Conservation (phyloP, 2,329 filamentous ascomycete species). For the Cytospora chrysosperma region DNA sequence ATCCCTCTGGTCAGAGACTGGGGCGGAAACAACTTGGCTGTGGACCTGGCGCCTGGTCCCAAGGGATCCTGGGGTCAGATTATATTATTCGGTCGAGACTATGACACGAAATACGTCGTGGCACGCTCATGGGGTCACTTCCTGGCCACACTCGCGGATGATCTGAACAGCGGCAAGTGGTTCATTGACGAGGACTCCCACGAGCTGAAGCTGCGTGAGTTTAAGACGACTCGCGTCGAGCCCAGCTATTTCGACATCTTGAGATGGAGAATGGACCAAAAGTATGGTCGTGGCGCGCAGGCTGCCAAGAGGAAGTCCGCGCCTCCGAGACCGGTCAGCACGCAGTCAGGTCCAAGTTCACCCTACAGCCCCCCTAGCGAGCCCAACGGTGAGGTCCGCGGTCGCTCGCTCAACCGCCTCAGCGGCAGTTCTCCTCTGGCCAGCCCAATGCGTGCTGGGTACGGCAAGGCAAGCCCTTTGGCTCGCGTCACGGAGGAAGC, state of each 20-base stretch:
- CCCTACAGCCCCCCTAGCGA: slow-evolving; percentile 68
- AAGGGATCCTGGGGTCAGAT: slow-evolving; percentile 93
- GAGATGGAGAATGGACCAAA: slow-evolving; percentile 93
- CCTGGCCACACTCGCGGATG: slow-evolving; percentile 83
- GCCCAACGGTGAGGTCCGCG: slow-evolving; percentile 59
- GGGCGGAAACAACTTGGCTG: slow-evolving; percentile 96
- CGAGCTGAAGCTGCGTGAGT: slow-evolving; percentile 89
- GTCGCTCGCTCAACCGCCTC: slow-evolving; percentile 69
- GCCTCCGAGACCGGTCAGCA: slow-evolving; percentile 40
- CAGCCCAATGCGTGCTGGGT: slow-evolving; percentile 65
- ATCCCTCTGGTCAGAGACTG: slow-evolving; percentile 95
- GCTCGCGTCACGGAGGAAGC: slow-evolving; percentile 73
- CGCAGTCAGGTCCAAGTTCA: slow-evolving; percentile 50
- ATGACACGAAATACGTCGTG: slow-evolving; percentile 97
- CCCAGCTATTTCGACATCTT: slow-evolving; percentile 93
- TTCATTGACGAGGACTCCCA: slow-evolving; percentile 88
- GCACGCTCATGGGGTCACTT: slow-evolving; percentile 89
- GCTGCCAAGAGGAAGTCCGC: slow-evolving; percentile 54
- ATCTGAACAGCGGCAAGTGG: slow-evolving; percentile 85
- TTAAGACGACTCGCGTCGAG: slow-evolving; percentile 85
- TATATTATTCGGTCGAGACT: slow-evolving; percentile 94
- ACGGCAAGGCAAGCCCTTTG: slow-evolving; percentile 68
- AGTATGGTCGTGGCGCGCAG: slow-evolving; percentile 67
- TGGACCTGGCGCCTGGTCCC: slow-evolving; percentile 89
- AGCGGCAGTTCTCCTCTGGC: slow-evolving; percentile 61